Conservation (phyloP, 2,329 filamentous ascomycete species). For the Penicillium sp. region DNA sequence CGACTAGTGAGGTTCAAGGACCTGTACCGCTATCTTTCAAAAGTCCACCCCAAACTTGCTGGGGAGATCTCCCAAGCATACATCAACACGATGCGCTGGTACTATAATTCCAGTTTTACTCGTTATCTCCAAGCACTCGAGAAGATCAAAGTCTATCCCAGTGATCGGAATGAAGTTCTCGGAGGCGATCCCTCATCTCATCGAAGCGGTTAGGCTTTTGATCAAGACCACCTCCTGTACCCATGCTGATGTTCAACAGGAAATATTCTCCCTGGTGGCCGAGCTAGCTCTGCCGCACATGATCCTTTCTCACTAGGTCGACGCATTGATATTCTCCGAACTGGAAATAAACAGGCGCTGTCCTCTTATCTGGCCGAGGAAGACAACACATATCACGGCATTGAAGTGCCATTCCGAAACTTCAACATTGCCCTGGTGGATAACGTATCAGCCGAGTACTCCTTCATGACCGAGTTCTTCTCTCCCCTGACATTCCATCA, state of each 20-base stretch:
- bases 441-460: slow-evolving; percentile 91
- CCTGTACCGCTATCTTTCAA: slow-evolving; percentile 76
- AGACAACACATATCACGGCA: slow-evolving; percentile 75
- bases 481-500: slow-evolving; percentile 68
- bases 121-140: slow-evolving; percentile 80
- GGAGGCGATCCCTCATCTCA: slow-evolving; percentile 70
- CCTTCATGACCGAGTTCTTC: slow-evolving; percentile 88
- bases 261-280: slow-evolving; percentile 38
- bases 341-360: slow-evolving; percentile 67
- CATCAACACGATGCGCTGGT: slow-evolving; percentile 98
- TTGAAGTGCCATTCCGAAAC: slow-evolving; percentile 86
- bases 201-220: slow-evolving; percentile 45
- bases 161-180: slow-evolving; percentile 79
- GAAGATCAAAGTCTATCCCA: slow-evolving; percentile 74
- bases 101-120: slow-evolving; percentile 86
- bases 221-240: not conserved
- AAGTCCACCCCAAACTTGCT: slow-evolving; percentile 74
- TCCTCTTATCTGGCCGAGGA: slow-evolving; percentile 90
- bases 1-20: slow-evolving; percentile 86
- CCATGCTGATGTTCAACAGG: slow-evolving; percentile 20
- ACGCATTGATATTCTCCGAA: slow-evolving; percentile 74
- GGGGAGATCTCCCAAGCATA: slow-evolving; percentile 91
- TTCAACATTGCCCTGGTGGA: slow-evolving; percentile 93
- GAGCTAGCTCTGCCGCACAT: slow-evolving; percentile 49
- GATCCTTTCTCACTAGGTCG: slow-evolving; percentile 88